phyloP scores from a whole-genome alignment of 495 filamentous ascomycete genomes.

The Echria macrotheca region DNA sequence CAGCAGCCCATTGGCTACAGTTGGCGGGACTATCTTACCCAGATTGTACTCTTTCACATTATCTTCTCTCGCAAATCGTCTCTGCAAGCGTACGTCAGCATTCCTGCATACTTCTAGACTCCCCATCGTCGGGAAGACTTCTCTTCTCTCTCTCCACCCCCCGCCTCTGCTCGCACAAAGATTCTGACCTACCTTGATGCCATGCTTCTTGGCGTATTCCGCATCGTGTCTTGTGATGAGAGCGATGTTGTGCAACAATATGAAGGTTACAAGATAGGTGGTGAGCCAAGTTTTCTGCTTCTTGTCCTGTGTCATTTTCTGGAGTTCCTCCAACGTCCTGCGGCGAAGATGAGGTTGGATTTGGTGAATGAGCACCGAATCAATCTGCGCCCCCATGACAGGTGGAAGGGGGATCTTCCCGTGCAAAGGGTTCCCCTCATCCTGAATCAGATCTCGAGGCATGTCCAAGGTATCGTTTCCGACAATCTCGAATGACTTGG shows the following conservation, averaged over 20 bases:
- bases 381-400: slow-evolving; percentile 56
- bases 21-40: slow-evolving; percentile 42
- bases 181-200: slow-evolving; percentile 44
- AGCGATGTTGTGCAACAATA: slow-evolving; percentile 54
- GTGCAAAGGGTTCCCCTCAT: slow-evolving; percentile 42
- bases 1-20: no score
- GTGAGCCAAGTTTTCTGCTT: slow-evolving; percentile 53
- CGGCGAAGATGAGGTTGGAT: slow-evolving; percentile 50
- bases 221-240: slow-evolving; percentile 53
- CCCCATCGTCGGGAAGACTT: no score
- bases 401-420: slow-evolving; percentile 52
- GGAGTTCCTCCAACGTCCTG: slow-evolving; percentile 49
- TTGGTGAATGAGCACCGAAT: slow-evolving; percentile 51
- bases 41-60: slow-evolving; percentile 48
- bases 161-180: no score
- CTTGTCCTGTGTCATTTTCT: slow-evolving; percentile 52
- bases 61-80: slow-evolving; percentile 44
- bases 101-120: neutral
- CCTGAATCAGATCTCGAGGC: slow-evolving; percentile 39
- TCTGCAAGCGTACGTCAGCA: slow-evolving; percentile 24
- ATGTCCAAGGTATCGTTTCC: slow-evolving; percentile 52
- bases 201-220: slow-evolving; percentile 49
- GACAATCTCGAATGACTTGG: slow-evolving; percentile 50
- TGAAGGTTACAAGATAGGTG: slow-evolving; percentile 53
- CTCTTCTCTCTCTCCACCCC: no score